phyloP scores from a whole-genome alignment of 2,329 filamentous ascomycete genomes.

The Talaromyces pinophilus region DNA sequence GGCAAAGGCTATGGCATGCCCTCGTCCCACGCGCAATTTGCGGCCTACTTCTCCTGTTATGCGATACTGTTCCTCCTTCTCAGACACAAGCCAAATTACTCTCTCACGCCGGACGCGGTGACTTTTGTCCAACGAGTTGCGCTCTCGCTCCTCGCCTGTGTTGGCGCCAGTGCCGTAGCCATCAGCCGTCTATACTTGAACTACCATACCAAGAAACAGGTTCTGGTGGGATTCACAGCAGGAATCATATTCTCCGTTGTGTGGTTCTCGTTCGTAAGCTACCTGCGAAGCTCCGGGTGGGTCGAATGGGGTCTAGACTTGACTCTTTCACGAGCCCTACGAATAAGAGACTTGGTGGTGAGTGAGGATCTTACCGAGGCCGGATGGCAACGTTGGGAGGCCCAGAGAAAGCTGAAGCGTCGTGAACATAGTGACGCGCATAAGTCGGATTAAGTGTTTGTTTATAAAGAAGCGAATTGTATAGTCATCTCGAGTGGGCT shows the following conservation, averaged over 20 bases:
- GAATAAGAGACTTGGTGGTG: conserved; percentile 79
- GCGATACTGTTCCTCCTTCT: conserved; percentile 81
- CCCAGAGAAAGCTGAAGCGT: conserved; percentile 43
- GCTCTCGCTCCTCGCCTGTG: conserved; percentile 60
- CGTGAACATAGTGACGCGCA: conserved; percentile 29
- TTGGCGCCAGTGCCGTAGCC: conserved; percentile 68
- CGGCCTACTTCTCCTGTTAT: conserved; percentile 85
- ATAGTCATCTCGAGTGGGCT: background rate
- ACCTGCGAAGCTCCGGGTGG: conserved; percentile 66
- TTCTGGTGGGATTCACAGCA: conserved; percentile 73
- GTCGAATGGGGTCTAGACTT: conserved; percentile 71
- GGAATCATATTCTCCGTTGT: conserved; percentile 69
- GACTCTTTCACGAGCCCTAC: conserved; percentile 63
- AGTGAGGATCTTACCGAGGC: conserved; percentile 87
- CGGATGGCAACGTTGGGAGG: conserved; percentile 91
- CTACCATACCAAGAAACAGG: conserved; percentile 88
- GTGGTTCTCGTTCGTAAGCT: conserved; percentile 77
- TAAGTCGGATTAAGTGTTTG: conserved; percentile 33
- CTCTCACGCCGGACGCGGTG: conserved; percentile 46
- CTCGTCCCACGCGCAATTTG: conserved; percentile 90
- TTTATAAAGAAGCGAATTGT: background rate
- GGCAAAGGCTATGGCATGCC: conserved; percentile 98
- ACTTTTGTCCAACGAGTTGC: conserved; percentile 58
- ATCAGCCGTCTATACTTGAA: conserved; percentile 84
- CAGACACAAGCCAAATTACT: conserved; percentile 65